Conservation (phyloP, 148 eudicot species). For the Dianthus caryophyllus region DNA sequence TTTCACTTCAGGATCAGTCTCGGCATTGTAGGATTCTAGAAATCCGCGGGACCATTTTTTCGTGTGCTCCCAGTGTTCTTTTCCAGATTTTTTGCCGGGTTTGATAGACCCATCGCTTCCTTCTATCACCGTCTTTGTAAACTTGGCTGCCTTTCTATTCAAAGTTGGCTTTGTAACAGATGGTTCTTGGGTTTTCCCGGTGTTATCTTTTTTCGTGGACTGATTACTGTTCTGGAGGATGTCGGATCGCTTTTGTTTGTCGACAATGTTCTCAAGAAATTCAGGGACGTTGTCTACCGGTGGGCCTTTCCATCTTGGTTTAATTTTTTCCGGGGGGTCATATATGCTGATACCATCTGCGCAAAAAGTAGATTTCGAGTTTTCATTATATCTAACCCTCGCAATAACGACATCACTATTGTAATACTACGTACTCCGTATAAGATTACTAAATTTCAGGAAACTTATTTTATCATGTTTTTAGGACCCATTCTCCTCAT, state of each 20-base stretch:
- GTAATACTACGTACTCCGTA: too few relatives aligned
- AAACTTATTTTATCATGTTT: too few relatives aligned
- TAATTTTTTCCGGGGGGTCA: conserved; percentile 85
- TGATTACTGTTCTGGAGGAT: conserved; percentile 32
- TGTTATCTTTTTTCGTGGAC: conserved; percentile 23
- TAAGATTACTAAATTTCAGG: too few relatives aligned
- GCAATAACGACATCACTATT: neutral
- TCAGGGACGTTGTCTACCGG: conserved; percentile 51
- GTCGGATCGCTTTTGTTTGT: conserved; percentile 25
- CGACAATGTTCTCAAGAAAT: conserved; percentile 35
- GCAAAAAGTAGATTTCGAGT: conserved; percentile 14
- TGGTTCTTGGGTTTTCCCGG: conserved; percentile 19
- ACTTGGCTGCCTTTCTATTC: conserved; percentile 22
- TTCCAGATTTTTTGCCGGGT: conserved; percentile 74
- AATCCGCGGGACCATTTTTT: conserved; percentile 91
- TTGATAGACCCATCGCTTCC: conserved; percentile 77
- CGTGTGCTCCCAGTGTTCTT: conserved; percentile 90
- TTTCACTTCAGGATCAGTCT: conserved; percentile 72
- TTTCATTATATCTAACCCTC: neutral
- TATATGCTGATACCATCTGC: conserved; percentile 84
- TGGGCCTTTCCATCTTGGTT: conserved; percentile 95
- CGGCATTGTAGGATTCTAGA: conserved; percentile 72
- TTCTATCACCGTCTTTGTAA: conserved; percentile 63
- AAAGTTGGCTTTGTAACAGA: conserved; percentile 24
- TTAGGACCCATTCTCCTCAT: too few relatives aligned